Evolutionary conservation across 495 filamentous ascomycete genomes (phyloP).

Genomic region (Aspergillus mulundensis): DNA sequence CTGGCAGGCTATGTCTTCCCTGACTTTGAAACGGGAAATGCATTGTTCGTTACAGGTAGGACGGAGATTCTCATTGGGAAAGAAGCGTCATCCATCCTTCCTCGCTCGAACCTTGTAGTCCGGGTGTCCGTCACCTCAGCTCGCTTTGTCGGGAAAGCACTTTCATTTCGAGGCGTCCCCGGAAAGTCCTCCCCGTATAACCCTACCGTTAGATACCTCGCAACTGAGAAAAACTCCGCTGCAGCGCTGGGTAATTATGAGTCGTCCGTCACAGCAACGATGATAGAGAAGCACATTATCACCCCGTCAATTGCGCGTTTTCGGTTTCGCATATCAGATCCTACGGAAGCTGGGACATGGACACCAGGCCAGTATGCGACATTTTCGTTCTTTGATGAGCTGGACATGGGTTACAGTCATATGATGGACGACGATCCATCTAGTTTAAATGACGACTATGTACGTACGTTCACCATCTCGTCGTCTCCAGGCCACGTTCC

Average conservation of each 20-base stretch:
- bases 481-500: conserved; percentile 44
- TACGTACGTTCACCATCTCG: conserved; percentile 76
- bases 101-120: conserved; percentile 67
- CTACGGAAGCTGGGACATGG: conserved; percentile 46
- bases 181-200: conserved; percentile 69
- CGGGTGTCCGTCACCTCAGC: conserved; percentile 58
- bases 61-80: conserved; percentile 61
- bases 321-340: conserved; percentile 53
- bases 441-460: conserved; percentile 76
- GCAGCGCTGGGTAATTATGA: conserved; percentile 17
- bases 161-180: conserved; percentile 60
- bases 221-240: conserved; percentile 38
- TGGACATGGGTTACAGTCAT: conserved; percentile 70
- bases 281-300: conserved; percentile 52
- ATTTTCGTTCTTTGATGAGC: conserved; percentile 60
- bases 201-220: conserved; percentile 54
- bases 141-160: conserved; percentile 55
- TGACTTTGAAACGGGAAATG: conserved; percentile 64
- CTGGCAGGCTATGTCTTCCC: conserved; percentile 63
- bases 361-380: conserved; percentile 71
- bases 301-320: conserved; percentile 61
- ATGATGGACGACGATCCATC: conserved; percentile 76
- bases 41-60: conserved; percentile 65
- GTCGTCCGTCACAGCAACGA: conserved; percentile 39
- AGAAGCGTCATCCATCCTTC: conserved; percentile 54